Evolutionary conservation across 2,329 filamentous ascomycete species (phyloP).

Genomic region (Fusarium kyushuense): DNA sequence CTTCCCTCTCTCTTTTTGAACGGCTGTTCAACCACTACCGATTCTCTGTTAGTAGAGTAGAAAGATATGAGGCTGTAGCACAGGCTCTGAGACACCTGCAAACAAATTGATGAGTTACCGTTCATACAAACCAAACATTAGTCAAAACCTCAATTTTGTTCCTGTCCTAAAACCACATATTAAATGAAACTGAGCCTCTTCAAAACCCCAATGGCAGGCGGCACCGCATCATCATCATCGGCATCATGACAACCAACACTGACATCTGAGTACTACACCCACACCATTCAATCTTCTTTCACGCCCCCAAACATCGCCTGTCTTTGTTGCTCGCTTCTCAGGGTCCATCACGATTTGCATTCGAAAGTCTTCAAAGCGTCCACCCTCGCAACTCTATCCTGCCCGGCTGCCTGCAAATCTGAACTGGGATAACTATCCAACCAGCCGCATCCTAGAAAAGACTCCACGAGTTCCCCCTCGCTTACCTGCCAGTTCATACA

Average conservation of each 20-base stretch:
- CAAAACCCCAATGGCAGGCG: neutral
- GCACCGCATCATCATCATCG: neutral
- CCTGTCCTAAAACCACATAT: neutral
- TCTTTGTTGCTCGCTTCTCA: slow-evolving; percentile 24
- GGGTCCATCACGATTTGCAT: slow-evolving; percentile 35
- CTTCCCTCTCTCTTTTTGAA: neutral
- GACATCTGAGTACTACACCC: slow-evolving; percentile 18
- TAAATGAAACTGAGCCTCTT: neutral
- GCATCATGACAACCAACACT: slow-evolving; percentile 6
- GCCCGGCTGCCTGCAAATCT: slow-evolving; percentile 5
- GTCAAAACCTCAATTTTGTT: neutral
- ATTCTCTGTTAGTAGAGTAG: neutral
- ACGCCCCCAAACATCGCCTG: slow-evolving; percentile 19
- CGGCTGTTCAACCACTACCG: neutral
- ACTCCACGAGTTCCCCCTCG: slow-evolving; percentile 12
- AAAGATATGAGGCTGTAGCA: slow-evolving; percentile 5
- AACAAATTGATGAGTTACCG: neutral
- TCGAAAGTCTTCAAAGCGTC: slow-evolving; percentile 18
- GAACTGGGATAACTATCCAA: slow-evolving; percentile 32
- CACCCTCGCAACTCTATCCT: slow-evolving; percentile 10
- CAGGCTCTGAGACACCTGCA: neutral
- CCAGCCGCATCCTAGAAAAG: slow-evolving; percentile 24
- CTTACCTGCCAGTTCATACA: slow-evolving; percentile 27
- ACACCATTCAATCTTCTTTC: slow-evolving; percentile 8
- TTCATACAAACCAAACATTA: neutral